phyloP scores from a whole-genome alignment of 306 rosid genomes.

The Fagus sylvatica region DNA sequence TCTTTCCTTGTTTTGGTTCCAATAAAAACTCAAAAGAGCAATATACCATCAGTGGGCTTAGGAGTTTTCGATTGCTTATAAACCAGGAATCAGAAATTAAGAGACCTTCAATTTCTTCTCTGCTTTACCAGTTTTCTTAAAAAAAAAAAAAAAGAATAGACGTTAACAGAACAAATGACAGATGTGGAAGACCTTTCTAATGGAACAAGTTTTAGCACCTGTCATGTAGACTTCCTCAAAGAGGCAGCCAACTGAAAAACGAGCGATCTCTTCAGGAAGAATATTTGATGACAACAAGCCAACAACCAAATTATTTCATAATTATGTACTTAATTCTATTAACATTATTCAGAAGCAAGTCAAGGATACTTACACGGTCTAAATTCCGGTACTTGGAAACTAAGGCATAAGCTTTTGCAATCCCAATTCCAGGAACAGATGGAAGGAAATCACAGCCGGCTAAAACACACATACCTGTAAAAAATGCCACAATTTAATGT shows the following conservation, averaged over 20 bases:
- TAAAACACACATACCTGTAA: conserved; percentile 85
- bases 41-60: not conserved
- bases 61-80: not conserved
- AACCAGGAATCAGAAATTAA: not conserved
- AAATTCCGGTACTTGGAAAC: conserved; percentile 79
- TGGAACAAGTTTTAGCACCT: not conserved
- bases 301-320: not conserved
- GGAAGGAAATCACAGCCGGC: conserved; percentile 99
- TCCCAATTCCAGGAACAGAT: conserved; percentile 96
- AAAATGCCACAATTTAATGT: conserved; percentile 6
- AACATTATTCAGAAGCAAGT: not conserved
- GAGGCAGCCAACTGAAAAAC: not conserved
- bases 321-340: not conserved
- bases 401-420: conserved; percentile 74
- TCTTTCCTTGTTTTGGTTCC: not conserved
- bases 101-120: not conserved
- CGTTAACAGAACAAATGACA: not conserved
- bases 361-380: conserved; percentile 71
- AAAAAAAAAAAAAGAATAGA: conserved; percentile 10
- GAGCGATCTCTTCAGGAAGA: not conserved
- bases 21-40: not conserved
- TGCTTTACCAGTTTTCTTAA: conserved; percentile 4
- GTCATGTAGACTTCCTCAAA: not conserved
- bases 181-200: not conserved
- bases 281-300: not conserved